Evolutionary conservation across 306 rosid species (phyloP).

Genomic region (Cercis canadensis): DNA sequence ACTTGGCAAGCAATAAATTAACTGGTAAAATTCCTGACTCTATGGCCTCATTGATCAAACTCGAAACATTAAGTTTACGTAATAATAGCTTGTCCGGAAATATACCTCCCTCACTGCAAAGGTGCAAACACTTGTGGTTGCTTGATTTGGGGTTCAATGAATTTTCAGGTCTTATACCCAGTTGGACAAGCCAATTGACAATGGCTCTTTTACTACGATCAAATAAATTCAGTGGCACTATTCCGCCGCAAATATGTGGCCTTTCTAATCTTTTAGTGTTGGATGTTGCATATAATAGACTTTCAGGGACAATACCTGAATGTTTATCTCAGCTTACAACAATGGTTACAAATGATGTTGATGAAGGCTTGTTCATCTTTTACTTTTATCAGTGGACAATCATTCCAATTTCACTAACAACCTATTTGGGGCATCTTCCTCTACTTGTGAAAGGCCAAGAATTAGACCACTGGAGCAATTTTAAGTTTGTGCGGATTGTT

Average conservation of each 20-base stretch:
- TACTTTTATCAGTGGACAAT: too few relatives aligned
- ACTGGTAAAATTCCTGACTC: constrained; percentile 40
- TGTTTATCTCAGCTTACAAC: constrained; percentile 7
- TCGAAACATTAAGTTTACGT: constrained; percentile 23
- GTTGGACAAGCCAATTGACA: constrained; percentile 12
- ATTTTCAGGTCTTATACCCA: constrained; percentile 32
- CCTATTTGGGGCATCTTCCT: neutral
- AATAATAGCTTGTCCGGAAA: constrained; percentile 38
- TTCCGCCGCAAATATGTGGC: constrained; percentile 20
- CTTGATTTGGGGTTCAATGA: constrained; percentile 20
- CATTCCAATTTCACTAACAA: too few relatives aligned
- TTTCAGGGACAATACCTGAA: constrained; percentile 28
- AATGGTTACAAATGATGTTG: neutral
- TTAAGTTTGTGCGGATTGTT: neutral
- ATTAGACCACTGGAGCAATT: neutral
- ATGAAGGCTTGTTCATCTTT: too few relatives aligned
- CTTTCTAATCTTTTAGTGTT: constrained; percentile 28
- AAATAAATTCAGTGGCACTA: constrained; percentile 7
- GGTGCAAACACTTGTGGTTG: neutral
- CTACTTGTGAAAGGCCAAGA: constrained; percentile 9
- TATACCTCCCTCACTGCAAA: constrained; percentile 12
- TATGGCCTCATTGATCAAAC: constrained; percentile 20
- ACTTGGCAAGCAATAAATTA: constrained; percentile 32
- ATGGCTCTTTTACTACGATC: constrained; percentile 32
- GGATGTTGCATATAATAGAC: constrained; percentile 25